Conservation (phyloP, 2,329 filamentous ascomycete genomes). For the Moelleriella libera region DNA sequence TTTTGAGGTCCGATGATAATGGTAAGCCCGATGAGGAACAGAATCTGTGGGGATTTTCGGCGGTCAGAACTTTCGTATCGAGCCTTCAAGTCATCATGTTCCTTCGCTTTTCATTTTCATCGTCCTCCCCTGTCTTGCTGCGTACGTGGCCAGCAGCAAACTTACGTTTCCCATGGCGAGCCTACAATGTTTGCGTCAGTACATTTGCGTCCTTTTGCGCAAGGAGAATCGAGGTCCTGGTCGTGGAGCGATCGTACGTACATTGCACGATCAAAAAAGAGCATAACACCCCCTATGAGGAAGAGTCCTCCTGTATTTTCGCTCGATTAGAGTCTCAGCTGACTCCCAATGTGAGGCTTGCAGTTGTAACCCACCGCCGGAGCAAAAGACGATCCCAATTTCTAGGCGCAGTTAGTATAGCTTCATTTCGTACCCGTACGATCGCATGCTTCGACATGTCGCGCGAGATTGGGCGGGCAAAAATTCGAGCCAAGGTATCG, state of each 20-base stretch:
- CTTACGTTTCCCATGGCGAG: conserved; percentile 93
- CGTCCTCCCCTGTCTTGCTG: too few species aligned
- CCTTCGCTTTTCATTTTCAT: background rate
- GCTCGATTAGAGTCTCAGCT: background rate
- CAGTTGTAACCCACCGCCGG: conserved; percentile 59
- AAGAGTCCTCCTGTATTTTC: conserved; percentile 69
- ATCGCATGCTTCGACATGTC: too few species aligned
- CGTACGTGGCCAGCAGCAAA: too few species aligned
- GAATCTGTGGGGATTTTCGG: conserved; percentile 47
- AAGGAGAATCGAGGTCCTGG: background rate
- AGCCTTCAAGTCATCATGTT: background rate
- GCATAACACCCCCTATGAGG: conserved; percentile 80
- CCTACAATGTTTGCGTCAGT: conserved; percentile 29
- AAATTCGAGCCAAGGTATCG: conserved; percentile 7
- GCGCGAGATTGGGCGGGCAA: too few species aligned
- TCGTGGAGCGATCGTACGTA: conserved; percentile 19
- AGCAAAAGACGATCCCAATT: conserved; percentile 94
- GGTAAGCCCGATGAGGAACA: conserved; percentile 92
- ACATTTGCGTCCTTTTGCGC: background rate
- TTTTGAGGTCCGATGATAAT: conserved; percentile 90
- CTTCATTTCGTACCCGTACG: too few species aligned
- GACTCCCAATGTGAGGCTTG: background rate
- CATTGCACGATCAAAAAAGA: conserved; percentile 98
- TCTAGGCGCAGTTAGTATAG: conserved; percentile 39
- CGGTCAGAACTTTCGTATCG: too few species aligned